These are phyloP conservation scores for Eimeria mitis DNA, from an alignment of 169 alveolate species.

Conservation along the genomic window DNA sequence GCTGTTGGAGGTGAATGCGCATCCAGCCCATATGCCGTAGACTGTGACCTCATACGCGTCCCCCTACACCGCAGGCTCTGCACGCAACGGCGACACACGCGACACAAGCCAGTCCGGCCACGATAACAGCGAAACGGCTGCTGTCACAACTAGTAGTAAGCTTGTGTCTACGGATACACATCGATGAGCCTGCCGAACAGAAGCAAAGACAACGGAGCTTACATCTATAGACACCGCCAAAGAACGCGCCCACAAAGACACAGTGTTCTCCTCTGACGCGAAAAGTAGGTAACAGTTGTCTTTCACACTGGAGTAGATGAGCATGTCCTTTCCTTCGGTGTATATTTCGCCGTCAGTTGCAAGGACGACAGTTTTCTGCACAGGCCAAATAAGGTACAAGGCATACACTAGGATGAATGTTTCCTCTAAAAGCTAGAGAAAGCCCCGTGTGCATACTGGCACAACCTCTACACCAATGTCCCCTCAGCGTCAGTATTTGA, in stretches of 20 bases:
- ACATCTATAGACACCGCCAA: slow-evolving; percentile 31
- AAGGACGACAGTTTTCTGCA: slow-evolving; percentile 42
- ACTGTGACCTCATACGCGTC: not conserved
- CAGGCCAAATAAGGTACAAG: not conserved
- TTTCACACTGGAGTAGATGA: slow-evolving; percentile 33
- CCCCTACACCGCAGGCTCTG: slow-evolving; percentile 32
- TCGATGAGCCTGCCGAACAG: not conserved
- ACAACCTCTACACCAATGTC: not conserved
- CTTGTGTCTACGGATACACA: not conserved
- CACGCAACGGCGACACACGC: not conserved
- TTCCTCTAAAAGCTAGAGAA: not conserved
- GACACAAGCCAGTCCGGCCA: not conserved
- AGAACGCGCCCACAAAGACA: slow-evolving; percentile 33
- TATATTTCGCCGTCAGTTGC: slow-evolving; percentile 55
- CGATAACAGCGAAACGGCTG: not conserved
- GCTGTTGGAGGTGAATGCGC: not conserved
- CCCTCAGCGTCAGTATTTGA: not conserved
- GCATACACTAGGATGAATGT: not conserved
- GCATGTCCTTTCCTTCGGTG: slow-evolving; percentile 67
- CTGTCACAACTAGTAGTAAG: not conserved
- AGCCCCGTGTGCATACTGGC: not conserved
- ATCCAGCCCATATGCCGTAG: not conserved
- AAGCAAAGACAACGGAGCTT: not conserved
- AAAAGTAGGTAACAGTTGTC: slow-evolving; percentile 57
- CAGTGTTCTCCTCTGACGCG: slow-evolving; percentile 42